Conservation (phyloP, 108 stramenopile species). For the Nitzschia putrida region DNA sequence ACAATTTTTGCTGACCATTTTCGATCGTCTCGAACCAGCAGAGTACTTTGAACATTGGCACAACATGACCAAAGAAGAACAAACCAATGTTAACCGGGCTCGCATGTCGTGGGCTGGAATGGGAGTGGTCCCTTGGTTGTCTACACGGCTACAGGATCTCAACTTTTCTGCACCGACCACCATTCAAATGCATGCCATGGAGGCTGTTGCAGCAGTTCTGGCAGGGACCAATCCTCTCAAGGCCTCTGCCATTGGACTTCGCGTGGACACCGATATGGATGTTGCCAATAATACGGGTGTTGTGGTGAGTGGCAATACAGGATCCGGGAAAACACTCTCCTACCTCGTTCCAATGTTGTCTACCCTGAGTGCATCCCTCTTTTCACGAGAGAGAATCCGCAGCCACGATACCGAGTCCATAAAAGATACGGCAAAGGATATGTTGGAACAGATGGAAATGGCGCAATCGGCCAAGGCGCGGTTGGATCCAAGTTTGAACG, state of each 20-base stretch:
- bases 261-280: constrained; percentile 34
- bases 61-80: constrained; percentile 34
- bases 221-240: constrained; percentile 34
- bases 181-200: constrained; percentile 86
- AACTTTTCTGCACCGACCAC: constrained; percentile 81
- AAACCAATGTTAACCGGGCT: constrained; percentile 33
- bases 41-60: background rate
- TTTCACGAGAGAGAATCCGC: constrained; percentile 70
- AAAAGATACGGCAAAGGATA: constrained; percentile 69
- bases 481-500: constrained; percentile 2
- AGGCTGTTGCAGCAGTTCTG: constrained; percentile 75
- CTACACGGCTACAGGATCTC: constrained; percentile 67
- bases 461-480: constrained; percentile 66
- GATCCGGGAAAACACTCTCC: constrained; percentile 77
- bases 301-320: constrained; percentile 62
- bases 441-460: constrained; percentile 67
- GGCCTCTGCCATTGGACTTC: constrained; percentile 61
- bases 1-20: constrained; percentile 20
- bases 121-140: constrained; percentile 83
- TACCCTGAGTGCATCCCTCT: constrained; percentile 77
- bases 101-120: constrained; percentile 78
- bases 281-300: constrained; percentile 54
- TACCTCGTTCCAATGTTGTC: constrained; percentile 76
- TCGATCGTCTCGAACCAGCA: constrained; percentile 2
- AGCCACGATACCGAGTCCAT: constrained; percentile 78